These are phyloP conservation scores for Sesbania bispinosa DNA, from an alignment of 306 rosid species.

Conservation along the genomic window DNA sequence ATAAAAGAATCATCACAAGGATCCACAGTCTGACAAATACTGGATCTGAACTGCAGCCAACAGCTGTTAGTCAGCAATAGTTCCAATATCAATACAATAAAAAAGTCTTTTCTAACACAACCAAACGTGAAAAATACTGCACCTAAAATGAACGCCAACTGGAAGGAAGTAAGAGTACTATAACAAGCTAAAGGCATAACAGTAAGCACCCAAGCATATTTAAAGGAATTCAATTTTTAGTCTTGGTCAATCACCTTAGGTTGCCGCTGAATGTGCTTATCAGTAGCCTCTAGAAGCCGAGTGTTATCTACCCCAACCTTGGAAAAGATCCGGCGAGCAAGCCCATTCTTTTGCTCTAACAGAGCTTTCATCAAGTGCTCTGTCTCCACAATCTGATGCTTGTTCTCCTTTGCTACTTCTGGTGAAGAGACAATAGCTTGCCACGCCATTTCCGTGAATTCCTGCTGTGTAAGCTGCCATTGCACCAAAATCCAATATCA, in stretches of 20 bases:
- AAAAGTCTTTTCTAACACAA: not conserved
- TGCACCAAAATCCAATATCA: conserved; percentile 30
- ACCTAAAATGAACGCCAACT: not conserved
- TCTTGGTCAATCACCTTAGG: conserved; percentile 66
- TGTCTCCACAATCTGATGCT: conserved; percentile 98
- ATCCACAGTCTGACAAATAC: not conserved
- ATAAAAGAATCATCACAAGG: not conserved
- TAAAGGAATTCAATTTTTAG: not conserved
- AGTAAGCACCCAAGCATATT: not conserved
- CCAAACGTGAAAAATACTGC: not conserved
- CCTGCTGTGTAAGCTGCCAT: conserved; percentile 88
- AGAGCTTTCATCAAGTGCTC: conserved; percentile 95
- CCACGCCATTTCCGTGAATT: conserved; percentile 99
- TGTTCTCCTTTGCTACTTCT: conserved; percentile 92
- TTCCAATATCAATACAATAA: not conserved
- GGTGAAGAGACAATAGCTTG: conserved; percentile 85
- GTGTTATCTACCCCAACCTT: conserved; percentile 86
- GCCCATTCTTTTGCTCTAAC: conserved; percentile 96
- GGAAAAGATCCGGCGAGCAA: conserved; percentile 91
- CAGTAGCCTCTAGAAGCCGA: conserved; percentile 82
- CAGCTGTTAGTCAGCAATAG: conserved; percentile 11
- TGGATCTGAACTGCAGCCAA: conserved; percentile 23
- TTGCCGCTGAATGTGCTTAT: conserved; percentile 86
- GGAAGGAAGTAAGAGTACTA: not conserved
- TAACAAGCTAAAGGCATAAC: conserved; percentile 1